phyloP scores from a whole-genome alignment of 2,329 filamentous ascomycete genomes.

The Talaromyces sp. region DNA sequence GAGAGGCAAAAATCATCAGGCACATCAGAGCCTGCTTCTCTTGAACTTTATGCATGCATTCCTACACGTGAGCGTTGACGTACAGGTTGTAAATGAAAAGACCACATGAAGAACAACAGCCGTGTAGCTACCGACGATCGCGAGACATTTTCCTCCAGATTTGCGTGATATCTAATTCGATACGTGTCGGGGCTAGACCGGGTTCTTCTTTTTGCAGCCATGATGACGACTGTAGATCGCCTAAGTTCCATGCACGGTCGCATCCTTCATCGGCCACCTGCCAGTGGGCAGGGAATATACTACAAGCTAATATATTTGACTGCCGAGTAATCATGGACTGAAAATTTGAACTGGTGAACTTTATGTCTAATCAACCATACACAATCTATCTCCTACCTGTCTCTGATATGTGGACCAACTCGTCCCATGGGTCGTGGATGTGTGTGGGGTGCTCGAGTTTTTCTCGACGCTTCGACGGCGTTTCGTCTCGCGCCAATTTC shows the following conservation, averaged over 20 bases:
- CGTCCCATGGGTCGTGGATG: conserved; percentile 22
- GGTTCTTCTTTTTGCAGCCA: conserved; percentile 1
- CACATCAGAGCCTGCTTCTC: not conserved
- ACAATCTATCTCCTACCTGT: conserved; percentile 11
- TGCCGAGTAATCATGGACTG: no score
- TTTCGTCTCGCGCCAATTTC: not conserved
- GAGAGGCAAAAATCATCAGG: not conserved
- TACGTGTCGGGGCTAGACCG: not conserved
- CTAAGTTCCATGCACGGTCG: not conserved
- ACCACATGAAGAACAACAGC: not conserved
- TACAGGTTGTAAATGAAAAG: not conserved
- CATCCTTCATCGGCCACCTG: not conserved
- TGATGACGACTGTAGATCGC: not conserved
- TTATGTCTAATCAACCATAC: not conserved
- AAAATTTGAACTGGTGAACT: no score
- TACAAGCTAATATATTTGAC: not conserved
- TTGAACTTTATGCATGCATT: not conserved
- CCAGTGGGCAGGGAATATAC: no score
- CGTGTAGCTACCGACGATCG: not conserved
- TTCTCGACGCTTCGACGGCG: conserved; percentile 15
- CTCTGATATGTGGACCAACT: not conserved
- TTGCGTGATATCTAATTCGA: conserved; percentile 1
- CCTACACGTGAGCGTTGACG: not conserved
- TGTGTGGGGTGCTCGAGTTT: conserved; percentile 10
- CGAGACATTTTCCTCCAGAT: not conserved